Evolutionary conservation across 2,329 filamentous ascomycete species (phyloP), one percentile per base, ranked within the genome.

Genomic region (Aspergillus transmontanensis): DNA sequence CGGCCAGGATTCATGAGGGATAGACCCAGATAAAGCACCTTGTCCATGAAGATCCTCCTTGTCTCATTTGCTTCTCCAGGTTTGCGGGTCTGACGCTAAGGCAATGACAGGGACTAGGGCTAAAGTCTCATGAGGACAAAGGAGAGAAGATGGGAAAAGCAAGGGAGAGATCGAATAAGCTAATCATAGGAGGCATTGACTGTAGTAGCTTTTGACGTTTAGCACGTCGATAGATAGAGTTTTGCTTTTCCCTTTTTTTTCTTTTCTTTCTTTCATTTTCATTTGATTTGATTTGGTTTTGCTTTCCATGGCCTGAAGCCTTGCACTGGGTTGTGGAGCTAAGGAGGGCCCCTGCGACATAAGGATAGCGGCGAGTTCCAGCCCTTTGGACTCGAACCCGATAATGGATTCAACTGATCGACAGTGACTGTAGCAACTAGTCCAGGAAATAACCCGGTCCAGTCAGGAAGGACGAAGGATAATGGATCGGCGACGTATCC

Each of bases 81-180:
- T 55, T 26, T 64, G 45, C 59, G 60, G 64, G 66, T 32, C 60
- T 41, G 56, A 59, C n/a, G 43, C 58, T 60, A 48, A 67, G 65
- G 70, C 63, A 69, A 50, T 61, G 67, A 63, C 58, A 56, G 58
- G 50, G 55, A 46, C 45, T 55, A 62, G 58, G 57, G 48, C 28
- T 28, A 28, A 48, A 48, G 55, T 43, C 26, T 50, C 48, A 55
- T 32, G 36, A n/a, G 39, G 21, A 58, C 41, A 58, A 53, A 58
- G 36, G 50, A 12, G 32, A 36, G 41, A 59, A 26, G 41, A 59
- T 23, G 53, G 59, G 54, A 61, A 59, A 61, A 61, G 60, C 58
- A 68, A 66, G 69, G 68, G 68, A 65, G 64, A 59, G 36, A 43
- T 34, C 61, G 61, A 68, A 68, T 65, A 62, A 67, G 57, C 64